Evolutionary conservation across 345 rosid genomes (phyloP).

Genomic region (Anastatica hierochuntica): DNA sequence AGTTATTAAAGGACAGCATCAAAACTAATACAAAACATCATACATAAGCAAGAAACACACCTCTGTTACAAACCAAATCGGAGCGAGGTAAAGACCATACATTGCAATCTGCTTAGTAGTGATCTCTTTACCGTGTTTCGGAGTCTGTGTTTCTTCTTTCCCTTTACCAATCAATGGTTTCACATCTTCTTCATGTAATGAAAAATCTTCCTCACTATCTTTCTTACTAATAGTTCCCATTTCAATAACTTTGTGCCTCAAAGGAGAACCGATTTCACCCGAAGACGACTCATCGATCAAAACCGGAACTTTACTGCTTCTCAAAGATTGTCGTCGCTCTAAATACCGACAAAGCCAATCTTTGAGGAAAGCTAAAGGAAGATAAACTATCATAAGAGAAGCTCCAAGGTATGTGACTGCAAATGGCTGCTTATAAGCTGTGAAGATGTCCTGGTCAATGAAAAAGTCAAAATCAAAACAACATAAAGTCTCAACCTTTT

Average conservation of each 20-base stretch:
- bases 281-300: conserved; percentile 47
- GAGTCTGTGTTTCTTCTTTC: conserved; percentile 42
- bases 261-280: conserved; percentile 47
- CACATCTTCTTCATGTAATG: conserved; percentile 61
- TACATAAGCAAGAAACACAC: conserved; percentile 25
- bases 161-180: conserved; percentile 49
- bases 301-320: conserved; percentile 38
- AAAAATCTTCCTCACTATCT: conserved; percentile 56
- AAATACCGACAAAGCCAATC: conserved; percentile 62
- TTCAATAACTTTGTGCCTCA: conserved; percentile 48
- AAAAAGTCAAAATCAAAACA: conserved; percentile 11
- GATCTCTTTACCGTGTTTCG: conserved; percentile 45
- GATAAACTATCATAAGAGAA: conserved; percentile 94
- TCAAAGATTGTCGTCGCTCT: conserved; percentile 39
- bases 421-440: conserved; percentile 90
- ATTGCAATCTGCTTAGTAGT: conserved; percentile 61
- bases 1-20: not conserved
- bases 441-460: conserved; percentile 67
- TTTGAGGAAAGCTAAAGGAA: conserved; percentile 81
- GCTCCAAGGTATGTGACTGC: conserved; percentile 99
- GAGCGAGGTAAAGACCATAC: conserved; percentile 88
- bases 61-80: conserved; percentile 98
- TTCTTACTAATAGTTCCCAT: conserved; percentile 67
- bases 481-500: not conserved
- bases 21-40: too few species aligned